Evolutionary conservation across 192 early-diverging fungal genomes (phyloP).

Genomic region (Coemansia umbellata): DNA sequence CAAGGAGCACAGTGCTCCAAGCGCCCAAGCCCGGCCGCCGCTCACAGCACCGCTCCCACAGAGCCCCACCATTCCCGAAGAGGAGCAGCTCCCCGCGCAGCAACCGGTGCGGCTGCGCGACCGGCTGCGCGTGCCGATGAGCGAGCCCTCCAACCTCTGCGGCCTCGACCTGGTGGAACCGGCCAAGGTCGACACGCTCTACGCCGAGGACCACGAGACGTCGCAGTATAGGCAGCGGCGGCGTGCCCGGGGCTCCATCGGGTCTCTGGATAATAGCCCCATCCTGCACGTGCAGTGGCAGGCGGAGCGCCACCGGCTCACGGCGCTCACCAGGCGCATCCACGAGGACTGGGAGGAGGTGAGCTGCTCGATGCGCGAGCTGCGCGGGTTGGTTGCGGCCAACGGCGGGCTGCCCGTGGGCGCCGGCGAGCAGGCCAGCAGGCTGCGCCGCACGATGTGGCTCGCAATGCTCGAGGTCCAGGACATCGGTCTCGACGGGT

Average conservation of each 20-base stretch:
- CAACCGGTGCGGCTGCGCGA: conserved; percentile 19
- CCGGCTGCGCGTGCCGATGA: conserved; percentile 23
- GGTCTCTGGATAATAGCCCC: conserved; percentile 12
- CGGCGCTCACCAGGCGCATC: conserved; percentile 30
- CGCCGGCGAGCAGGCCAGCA: neutral
- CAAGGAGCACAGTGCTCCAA: neutral
- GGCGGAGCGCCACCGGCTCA: conserved; percentile 28
- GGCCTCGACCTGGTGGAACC: conserved; percentile 49
- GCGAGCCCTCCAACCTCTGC: conserved; percentile 33
- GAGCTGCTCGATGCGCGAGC: conserved; percentile 31
- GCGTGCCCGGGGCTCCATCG: conserved; percentile 24
- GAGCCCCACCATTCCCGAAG: neutral
- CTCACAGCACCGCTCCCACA: neutral
- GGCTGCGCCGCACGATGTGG: conserved; percentile 27
- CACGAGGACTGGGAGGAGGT: conserved; percentile 48
- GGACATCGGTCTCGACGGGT: conserved; percentile 52
- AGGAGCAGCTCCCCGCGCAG: neutral
- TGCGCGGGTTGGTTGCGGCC: conserved; percentile 25
- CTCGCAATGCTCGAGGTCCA: conserved; percentile 50
- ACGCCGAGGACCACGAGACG: conserved; percentile 35
- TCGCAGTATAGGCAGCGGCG: conserved; percentile 33
- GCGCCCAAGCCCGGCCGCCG: neutral
- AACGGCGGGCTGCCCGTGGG: conserved; percentile 38
- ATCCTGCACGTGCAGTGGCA: neutral
- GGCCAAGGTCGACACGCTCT: conserved; percentile 36